Conservation (phyloP, 2,329 filamentous ascomycete genomes). For the Neonectria magnoliae region DNA sequence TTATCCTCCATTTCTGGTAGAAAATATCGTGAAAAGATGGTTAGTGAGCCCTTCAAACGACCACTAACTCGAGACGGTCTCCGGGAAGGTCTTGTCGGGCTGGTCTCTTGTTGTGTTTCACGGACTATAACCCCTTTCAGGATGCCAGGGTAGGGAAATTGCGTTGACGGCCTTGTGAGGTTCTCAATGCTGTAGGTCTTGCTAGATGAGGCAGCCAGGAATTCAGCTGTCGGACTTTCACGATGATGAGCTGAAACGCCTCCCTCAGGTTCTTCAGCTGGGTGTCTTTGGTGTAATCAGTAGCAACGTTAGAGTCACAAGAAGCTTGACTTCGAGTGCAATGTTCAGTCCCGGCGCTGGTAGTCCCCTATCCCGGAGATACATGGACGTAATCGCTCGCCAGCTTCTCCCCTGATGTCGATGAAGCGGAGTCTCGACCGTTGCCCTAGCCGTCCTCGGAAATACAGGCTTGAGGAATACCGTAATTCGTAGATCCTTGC, state of each 20-base stretch:
- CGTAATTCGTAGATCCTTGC: slow-evolving; percentile 22
- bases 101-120: slow-evolving; percentile 9
- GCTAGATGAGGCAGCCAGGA: background rate
- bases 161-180: slow-evolving; percentile 8
- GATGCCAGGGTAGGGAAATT: slow-evolving; percentile 22
- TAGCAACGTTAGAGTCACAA: slow-evolving; percentile 27
- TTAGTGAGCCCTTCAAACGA: slow-evolving; percentile 6
- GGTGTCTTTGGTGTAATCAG: slow-evolving; percentile 26
- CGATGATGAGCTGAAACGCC: slow-evolving; percentile 15
- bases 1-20: slow-evolving; percentile 19
- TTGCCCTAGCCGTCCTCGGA: slow-evolving; percentile 5
- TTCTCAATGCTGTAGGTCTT: slow-evolving; percentile 1
- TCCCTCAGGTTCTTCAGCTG: slow-evolving; percentile 13
- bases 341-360: background rate
- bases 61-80: background rate
- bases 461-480: slow-evolving; percentile 25
- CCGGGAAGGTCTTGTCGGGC: background rate
- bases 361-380: slow-evolving; percentile 1
- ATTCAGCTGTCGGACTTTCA: background rate
- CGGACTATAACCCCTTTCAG: slow-evolving; percentile 11
- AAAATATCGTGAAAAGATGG: background rate
- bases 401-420: background rate
- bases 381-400: slow-evolving; percentile 3
- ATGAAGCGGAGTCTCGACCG: slow-evolving; percentile 1
- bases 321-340: slow-evolving; percentile 25